Evolutionary conservation across 1,284 basidiomycete genomes (phyloP).

Genomic region (Cystobasidium sp.): DNA sequence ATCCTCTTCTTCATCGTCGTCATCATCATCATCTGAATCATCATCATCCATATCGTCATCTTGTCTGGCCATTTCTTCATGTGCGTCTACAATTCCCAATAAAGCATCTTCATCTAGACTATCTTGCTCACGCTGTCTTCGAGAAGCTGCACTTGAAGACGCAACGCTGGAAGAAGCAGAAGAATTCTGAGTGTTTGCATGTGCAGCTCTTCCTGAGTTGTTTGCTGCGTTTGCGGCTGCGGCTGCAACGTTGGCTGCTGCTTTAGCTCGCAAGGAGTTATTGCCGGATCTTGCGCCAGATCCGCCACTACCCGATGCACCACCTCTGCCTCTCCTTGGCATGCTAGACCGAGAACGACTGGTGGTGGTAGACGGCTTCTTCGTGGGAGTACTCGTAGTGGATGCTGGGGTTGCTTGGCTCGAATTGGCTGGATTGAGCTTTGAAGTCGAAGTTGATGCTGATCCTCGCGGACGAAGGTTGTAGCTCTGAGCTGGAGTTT

Average conservation of each 20-base stretch:
- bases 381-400: slow-evolving; percentile 2
- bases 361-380: not conserved
- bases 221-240: slow-evolving; percentile 31
- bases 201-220: slow-evolving; percentile 24
- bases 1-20: slow-evolving; percentile 63
- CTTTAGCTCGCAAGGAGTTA: slow-evolving; percentile 37
- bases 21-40: slow-evolving; percentile 23
- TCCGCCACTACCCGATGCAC: slow-evolving; percentile 12
- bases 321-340: slow-evolving; percentile 47
- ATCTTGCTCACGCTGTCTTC: slow-evolving; percentile 26
- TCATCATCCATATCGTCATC: slow-evolving; percentile 25
- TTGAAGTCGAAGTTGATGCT: slow-evolving; percentile 13
- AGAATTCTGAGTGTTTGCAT: slow-evolving; percentile 26
- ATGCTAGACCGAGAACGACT: slow-evolving; percentile 30
- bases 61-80: slow-evolving; percentile 13
- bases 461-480: slow-evolving; percentile 42
- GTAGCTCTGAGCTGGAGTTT: slow-evolving; percentile 29
- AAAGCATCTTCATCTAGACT: slow-evolving; percentile 28
- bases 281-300: slow-evolving; percentile 16
- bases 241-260: slow-evolving; percentile 35
- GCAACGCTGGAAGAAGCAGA: not conserved
- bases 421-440: slow-evolving; percentile 20
- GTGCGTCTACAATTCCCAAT: slow-evolving; percentile 27
- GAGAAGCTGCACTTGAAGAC: slow-evolving; percentile 9
- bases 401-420: slow-evolving; percentile 2